Evolutionary conservation across 208 protist species (phyloP), one percentile per base, ranked within the genome.

Genomic region (Trichomonas vaginalis): DNA sequence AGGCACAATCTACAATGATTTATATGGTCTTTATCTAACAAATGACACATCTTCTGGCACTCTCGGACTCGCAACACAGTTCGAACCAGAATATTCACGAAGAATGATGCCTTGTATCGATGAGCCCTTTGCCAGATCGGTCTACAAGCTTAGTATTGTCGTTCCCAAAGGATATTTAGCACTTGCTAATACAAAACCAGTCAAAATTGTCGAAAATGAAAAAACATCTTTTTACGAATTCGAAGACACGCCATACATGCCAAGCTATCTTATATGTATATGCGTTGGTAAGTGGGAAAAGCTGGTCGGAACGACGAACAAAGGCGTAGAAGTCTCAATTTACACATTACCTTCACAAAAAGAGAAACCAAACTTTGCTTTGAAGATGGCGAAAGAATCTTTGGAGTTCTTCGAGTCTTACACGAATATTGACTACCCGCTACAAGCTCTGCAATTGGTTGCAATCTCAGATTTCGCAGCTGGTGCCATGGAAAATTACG

Each of bases 401-500:
- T 21, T 95, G 9, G 45, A 95, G 32, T 95, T 95, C 47, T 95
- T 62, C n/a, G 87, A 95, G 27, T 6, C 48, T n/a, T 95, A 95
- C 45, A 47, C 45, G 8, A 4, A 32, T 40, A 95, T 95, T 35
- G 3, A 48, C 0, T 95, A 95, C 56, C 87, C 87, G 3, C 47
- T 95, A 21, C 39, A 9, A 48, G 9, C 4, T 4, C n/a, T 48
- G 9, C 46, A 95, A 40, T 15, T 95, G 12, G 47, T 37, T 35
- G 10, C 42, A 48, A 39, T 95, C 32, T 45, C 87, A 42, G 87
- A 95, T 56, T 95, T 95, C 45, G 87, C 87, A 95, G 87, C 87
- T 14, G 87, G 87, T 61, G 87, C 87, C 10, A 95, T 95, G 87
- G 87, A 95, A 56, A 95, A 95, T 32, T 95, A 39, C n/a, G 87